These are phyloP conservation scores for Didymella arachidicola DNA, from an alignment of 2,329 filamentous ascomycete genomes.

Conservation along the genomic window DNA sequence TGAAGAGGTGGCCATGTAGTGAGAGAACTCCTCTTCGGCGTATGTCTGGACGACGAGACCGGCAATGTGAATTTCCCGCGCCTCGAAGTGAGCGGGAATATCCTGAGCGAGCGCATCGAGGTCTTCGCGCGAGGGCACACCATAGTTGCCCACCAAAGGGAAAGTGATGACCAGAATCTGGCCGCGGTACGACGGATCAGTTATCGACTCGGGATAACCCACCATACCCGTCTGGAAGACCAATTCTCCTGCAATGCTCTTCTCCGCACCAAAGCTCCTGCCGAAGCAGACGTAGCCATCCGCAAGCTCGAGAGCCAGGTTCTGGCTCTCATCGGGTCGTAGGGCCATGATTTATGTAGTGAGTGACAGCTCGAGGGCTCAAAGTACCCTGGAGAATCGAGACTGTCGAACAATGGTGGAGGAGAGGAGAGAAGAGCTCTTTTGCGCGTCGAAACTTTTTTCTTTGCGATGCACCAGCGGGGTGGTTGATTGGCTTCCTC, in stretches of 20 bases:
- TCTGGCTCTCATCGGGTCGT: constrained; percentile 55
- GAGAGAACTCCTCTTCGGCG: constrained; percentile 92
- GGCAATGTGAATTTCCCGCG: constrained; percentile 89
- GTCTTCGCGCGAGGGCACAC: constrained; percentile 85
- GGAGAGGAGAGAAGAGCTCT: constrained; percentile 28
- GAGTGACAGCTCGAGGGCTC: constrained; percentile 47
- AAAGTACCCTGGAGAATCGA: constrained; percentile 41
- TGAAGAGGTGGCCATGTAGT: constrained; percentile 89
- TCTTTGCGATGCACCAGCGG: constrained; percentile 20
- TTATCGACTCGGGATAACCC: constrained; percentile 93
- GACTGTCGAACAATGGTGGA: constrained; percentile 44
- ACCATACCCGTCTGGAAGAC: constrained; percentile 99
- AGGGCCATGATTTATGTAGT: constrained; percentile 42
- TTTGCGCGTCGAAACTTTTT: constrained; percentile 16
- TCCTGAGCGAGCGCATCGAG: constrained; percentile 85
- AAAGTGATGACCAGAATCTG: constrained; percentile 98
- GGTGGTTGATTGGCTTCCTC: constrained; percentile 13
- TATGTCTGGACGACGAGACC: constrained; percentile 92
- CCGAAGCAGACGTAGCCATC: constrained; percentile 92
- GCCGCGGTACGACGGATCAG: constrained; percentile 85
- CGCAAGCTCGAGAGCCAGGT: constrained; percentile 88
- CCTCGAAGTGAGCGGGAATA: constrained; percentile 92
- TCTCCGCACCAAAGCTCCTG: constrained; percentile 94
- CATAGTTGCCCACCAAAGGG: constrained; percentile 95
- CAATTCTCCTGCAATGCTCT: constrained; percentile 93